A percentile compares a stretch with the other conserved stretches of the same genome.
phyloP scores from a whole-genome alignment of 768 basidiomycete genomes.

The Thelephora aurantiotincta region DNA sequence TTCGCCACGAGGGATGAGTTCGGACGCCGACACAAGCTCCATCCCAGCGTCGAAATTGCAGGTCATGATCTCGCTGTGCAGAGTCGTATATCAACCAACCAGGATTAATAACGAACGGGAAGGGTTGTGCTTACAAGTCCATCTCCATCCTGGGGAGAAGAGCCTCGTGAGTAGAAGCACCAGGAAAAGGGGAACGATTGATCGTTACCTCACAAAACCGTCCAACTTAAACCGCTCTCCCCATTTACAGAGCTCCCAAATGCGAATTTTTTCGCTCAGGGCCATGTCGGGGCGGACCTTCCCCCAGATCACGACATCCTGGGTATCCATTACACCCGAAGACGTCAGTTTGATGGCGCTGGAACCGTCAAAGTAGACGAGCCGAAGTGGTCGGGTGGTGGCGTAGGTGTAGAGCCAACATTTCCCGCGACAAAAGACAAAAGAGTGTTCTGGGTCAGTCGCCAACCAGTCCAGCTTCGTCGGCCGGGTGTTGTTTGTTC shows the following conservation, averaged over 20 bases:
- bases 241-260: conserved; percentile 28
- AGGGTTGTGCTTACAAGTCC: conserved; percentile 23
- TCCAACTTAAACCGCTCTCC: conserved; percentile 26
- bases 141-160: conserved; percentile 14
- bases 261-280: conserved; percentile 19
- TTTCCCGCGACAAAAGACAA: conserved; percentile 6
- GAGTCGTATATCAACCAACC: neutral
- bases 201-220: conserved; percentile 28
- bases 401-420: conserved; percentile 29
- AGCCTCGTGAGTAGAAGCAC: neutral
- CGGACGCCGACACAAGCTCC: conserved; percentile 10
- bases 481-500: conserved; percentile 14
- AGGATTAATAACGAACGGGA: conserved; percentile 6
- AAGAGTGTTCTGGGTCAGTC: conserved; percentile 25
- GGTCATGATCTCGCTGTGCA: conserved; percentile 21
- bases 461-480: conserved; percentile 23
- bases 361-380: conserved; percentile 39
- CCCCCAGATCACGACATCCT: conserved; percentile 35
- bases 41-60: conserved; percentile 20
- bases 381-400: conserved; percentile 23
- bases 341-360: conserved; percentile 28
- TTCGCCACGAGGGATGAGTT: conserved; percentile 1
- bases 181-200: conserved; percentile 2
- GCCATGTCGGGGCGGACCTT: conserved; percentile 9
- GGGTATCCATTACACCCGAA: conserved; percentile 28